Percentiles rank a stretch among this genome's conserved stretches.
phyloP scores from a whole-genome alignment of 2,329 filamentous ascomycete species.

The Dendryphion nanum region DNA sequence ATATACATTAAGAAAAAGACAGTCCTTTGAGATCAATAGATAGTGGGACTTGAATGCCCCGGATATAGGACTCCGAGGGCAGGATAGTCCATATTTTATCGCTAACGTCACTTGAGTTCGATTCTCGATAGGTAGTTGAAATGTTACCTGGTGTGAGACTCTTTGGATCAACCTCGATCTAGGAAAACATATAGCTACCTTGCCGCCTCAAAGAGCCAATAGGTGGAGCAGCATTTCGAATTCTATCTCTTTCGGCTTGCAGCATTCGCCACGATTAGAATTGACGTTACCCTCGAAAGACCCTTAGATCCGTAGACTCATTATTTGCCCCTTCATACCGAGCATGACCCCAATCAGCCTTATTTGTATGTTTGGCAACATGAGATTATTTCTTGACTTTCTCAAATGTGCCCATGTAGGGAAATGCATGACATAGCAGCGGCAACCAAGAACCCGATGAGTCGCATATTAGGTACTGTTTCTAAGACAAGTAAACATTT shows the following conservation, averaged over 20 bases:
- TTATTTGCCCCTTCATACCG: neutral
- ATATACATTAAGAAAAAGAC: slow-evolving; percentile 39
- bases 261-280: neutral
- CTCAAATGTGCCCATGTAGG: too few species aligned
- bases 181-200: neutral
- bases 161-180: neutral
- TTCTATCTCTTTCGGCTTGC: neutral
- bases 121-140: slow-evolving; percentile 11
- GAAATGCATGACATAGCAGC: too few species aligned
- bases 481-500: too few species aligned
- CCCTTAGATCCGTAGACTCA: neutral
- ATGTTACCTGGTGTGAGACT: slow-evolving; percentile 15
- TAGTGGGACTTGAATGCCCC: neutral
- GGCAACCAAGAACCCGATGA: too few species aligned
- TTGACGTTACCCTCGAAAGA: neutral
- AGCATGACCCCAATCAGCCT: neutral
- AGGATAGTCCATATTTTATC: slow-evolving; percentile 10
- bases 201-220: neutral
- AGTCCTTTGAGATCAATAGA: slow-evolving; percentile 31
- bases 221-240: neutral
- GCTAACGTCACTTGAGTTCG: slow-evolving; percentile 9
- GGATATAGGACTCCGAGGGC: slow-evolving; percentile 13
- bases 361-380: too few species aligned
- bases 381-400: too few species aligned
- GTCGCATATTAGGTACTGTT: too few species aligned